These are phyloP conservation scores for Podila epigama DNA, from an alignment of 192 early-diverging fungal species.

Conservation along the genomic window DNA sequence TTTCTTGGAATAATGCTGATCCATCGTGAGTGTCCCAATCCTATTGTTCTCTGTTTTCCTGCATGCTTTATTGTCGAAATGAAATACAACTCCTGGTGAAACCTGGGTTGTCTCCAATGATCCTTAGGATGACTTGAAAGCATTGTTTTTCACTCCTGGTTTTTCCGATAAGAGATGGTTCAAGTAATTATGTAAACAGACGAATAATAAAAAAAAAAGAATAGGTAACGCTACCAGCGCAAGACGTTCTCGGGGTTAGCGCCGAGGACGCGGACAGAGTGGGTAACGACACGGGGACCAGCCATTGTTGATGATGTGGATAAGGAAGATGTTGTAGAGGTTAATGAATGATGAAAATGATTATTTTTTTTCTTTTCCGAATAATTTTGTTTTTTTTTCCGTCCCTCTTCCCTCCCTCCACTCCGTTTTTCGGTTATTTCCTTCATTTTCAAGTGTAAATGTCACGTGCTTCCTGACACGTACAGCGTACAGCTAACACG, in stretches of 20 bases:
- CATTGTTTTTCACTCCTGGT: not conserved
- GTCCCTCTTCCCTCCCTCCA: not conserved
- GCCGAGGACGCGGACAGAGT: conserved; percentile 49
- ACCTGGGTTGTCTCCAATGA: too few relatives aligned
- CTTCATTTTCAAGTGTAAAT: too few relatives aligned
- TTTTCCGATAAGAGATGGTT: not conserved
- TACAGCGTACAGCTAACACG: too few relatives aligned
- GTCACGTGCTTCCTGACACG: too few relatives aligned
- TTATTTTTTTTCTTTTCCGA: not conserved
- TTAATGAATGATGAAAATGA: not conserved
- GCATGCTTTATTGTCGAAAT: too few relatives aligned
- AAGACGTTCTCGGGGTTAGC: conserved; percentile 45
- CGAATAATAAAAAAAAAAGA: not conserved
- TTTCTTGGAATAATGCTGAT: too few relatives aligned
- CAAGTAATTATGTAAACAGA: not conserved
- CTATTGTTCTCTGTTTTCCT: too few relatives aligned
- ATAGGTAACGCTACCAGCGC: conserved; percentile 26
- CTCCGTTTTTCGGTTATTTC: too few relatives aligned
- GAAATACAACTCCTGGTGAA: too few relatives aligned
- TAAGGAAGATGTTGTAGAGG: not conserved
- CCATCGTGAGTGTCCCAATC: too few relatives aligned
- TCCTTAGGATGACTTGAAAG: too few relatives aligned
- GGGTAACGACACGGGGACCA: conserved; percentile 45
- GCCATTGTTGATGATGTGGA: conserved; percentile 19
- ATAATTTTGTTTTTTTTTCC: not conserved